Evolutionary conservation across 1,284 basidiomycete species (phyloP).

Genomic region (Violaceomyces palustris): DNA sequence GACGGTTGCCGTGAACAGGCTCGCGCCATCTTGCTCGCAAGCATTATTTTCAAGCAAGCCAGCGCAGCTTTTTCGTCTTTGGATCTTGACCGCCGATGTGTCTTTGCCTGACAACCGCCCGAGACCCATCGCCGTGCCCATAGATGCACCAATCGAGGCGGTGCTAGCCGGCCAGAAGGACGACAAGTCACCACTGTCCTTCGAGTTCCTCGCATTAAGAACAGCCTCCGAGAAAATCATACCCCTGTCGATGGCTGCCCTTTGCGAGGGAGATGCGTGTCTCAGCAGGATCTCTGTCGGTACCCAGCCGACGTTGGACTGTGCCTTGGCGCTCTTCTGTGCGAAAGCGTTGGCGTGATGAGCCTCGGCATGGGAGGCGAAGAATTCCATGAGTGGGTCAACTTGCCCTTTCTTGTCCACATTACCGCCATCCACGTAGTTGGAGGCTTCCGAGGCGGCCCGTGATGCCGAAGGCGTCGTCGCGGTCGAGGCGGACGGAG

Average conservation of each 20-base stretch:
- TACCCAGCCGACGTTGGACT: conserved; percentile 8
- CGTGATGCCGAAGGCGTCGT: conserved; percentile 26
- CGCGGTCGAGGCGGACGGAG: conserved; percentile 4
- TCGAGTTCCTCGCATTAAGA: conserved; percentile 31
- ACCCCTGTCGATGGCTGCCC: conserved; percentile 39
- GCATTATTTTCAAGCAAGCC: conserved; percentile 19
- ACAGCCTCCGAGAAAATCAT: conserved; percentile 48
- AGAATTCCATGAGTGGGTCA: conserved; percentile 30
- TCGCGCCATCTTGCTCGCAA: conserved; percentile 10
- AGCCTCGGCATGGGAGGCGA: conserved; percentile 29
- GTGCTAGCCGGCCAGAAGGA: conserved; percentile 19
- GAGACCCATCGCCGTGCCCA: conserved; percentile 38
- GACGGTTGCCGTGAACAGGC: conserved; percentile 22
- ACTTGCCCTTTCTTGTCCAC: conserved; percentile 2
- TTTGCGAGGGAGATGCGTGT: conserved; percentile 39
- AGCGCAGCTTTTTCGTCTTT: conserved; percentile 30
- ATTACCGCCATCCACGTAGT: conserved; percentile 14
- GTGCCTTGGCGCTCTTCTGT: background rate
- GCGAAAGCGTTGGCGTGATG: background rate
- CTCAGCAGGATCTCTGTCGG: conserved; percentile 38
- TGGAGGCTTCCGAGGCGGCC: conserved; percentile 9
- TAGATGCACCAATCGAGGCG: conserved; percentile 30
- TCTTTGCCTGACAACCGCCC: conserved; percentile 28
- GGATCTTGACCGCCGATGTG: conserved; percentile 34
- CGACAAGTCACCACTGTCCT: conserved; percentile 21